A percentile compares a stretch with the other conserved stretches of the same genome.
Conservation (phyloP, 495 filamentous ascomycete genomes). For the Talaromyces adpressus region DNA sequence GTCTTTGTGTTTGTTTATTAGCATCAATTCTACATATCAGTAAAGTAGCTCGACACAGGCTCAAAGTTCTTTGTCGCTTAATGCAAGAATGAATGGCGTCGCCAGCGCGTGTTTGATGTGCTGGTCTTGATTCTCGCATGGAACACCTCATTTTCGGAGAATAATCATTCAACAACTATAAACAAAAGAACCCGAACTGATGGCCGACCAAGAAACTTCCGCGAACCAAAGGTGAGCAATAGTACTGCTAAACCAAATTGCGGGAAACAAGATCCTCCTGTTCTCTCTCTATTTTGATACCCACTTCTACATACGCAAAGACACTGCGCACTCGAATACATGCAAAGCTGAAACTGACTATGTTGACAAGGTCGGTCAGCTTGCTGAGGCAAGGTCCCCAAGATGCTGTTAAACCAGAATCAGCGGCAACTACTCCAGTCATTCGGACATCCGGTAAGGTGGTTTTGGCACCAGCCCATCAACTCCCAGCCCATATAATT, state of each 20-base stretch:
- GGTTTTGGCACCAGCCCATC: background rate
- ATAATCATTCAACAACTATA: background rate
- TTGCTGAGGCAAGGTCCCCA: background rate
- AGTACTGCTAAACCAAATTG: background rate
- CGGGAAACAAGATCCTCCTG: too few species aligned
- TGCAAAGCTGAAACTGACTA: background rate
- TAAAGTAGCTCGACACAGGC: background rate
- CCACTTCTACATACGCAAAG: background rate
- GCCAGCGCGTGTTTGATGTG: background rate
- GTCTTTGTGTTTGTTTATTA: too few species aligned
- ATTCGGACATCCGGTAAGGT: background rate
- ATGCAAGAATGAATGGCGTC: background rate
- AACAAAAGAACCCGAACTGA: background rate
- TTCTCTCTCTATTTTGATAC: background rate
- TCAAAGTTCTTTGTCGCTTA: background rate
- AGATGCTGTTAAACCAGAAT: background rate
- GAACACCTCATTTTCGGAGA: background rate
- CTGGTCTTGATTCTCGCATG: background rate
- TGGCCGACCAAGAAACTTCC: background rate
- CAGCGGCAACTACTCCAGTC: background rate
- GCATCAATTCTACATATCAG: background rate
- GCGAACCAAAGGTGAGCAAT: background rate
- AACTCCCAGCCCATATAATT: background rate
- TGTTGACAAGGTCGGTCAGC: background rate
- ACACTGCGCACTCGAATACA: background rate